Evolutionary conservation across 164 flowering plant genomes (phyloP).

Genomic region (Saururus chinensis): DNA sequence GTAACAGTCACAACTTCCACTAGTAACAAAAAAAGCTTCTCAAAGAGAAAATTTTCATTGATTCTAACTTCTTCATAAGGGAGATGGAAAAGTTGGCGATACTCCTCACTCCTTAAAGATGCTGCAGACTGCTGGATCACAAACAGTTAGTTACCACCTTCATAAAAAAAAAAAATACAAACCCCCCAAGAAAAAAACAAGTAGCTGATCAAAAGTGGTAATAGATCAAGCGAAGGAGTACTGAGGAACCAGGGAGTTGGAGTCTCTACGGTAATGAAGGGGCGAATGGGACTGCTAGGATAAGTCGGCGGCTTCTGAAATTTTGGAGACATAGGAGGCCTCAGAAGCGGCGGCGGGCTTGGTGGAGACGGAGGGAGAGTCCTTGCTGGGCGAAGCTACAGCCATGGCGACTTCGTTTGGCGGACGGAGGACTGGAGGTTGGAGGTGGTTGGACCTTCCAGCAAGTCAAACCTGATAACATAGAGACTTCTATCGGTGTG

Average conservation of each 20-base stretch:
- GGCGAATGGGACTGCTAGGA: constrained; percentile 8
- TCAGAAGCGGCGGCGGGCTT: constrained; percentile 13
- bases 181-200: not conserved
- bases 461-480: too few relatives aligned
- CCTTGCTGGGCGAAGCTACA: not conserved
- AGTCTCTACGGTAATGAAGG: not conserved
- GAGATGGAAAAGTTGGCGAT: constrained; percentile 78
- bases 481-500: too few relatives aligned
- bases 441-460: too few relatives aligned
- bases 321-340: constrained; percentile 6
- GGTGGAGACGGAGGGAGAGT: constrained; percentile 5
- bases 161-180: too few relatives aligned
- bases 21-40: not conserved
- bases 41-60: not conserved
- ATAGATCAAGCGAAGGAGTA: not conserved
- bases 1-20: not conserved
- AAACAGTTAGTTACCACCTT: not conserved
- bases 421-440: not conserved
- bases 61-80: constrained; percentile 76
- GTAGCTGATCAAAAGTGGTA: not conserved
- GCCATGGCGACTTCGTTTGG: not conserved
- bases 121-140: constrained; percentile 30
- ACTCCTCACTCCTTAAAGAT: constrained; percentile 66
- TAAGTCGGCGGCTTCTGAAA: constrained; percentile 13
- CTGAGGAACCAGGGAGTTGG: not conserved